Evolutionary conservation across 805 yeast species (phyloP), one percentile per base, ranked within the genome.

Genomic region (Kodamaea restingae): DNA sequence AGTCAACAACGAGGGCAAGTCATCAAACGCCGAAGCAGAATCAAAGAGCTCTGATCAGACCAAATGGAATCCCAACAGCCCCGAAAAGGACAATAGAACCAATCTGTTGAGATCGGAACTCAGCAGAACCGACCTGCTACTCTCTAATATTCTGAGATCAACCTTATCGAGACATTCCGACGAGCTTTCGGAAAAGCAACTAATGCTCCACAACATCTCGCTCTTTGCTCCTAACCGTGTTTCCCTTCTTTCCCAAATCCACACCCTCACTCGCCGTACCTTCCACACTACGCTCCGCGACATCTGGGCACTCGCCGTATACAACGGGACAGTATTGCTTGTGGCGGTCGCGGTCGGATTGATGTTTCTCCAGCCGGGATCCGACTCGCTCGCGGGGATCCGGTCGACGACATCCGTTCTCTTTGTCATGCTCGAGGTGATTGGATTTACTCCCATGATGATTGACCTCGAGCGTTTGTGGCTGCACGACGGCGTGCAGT

Each of bases 311-410:
- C 53, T 67, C 18, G 15, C 55, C 3, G 63, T 74, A 0, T 49
- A 73, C 21, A 43, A 67, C 11, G 53, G 67, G 11, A 75, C 74
- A 18, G 27, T 71, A 0, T 38, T 75, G 0, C 47, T 80, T 4
- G 60, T 84, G 45, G 83, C 88, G 0, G 52, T 78, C 2, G 61
- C 79, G n/a, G 61, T 75, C 30, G 95, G 95, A 0, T 84, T 93
- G 88, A 71, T 87, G 30, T 87, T 81, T 51, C 81, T 61, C 54
- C 75, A 75, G 47, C 88, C 88, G 3, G 75, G 71, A 14, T 69
- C 72, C 2, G 66, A 76, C 9, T n/a, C n/a, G n/a, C 46, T 80
- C 25, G 71, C 80, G 1, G 95, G 95, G 4, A 71, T 84, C 15
- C 61, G 95, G 45, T 72, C 95, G 2, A 54, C 55, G 15, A 67